These are phyloP conservation scores for Rhodosporidiobolus sp. DNA, from an alignment of 768 basidiomycete genomes.

Conservation along the genomic window DNA sequence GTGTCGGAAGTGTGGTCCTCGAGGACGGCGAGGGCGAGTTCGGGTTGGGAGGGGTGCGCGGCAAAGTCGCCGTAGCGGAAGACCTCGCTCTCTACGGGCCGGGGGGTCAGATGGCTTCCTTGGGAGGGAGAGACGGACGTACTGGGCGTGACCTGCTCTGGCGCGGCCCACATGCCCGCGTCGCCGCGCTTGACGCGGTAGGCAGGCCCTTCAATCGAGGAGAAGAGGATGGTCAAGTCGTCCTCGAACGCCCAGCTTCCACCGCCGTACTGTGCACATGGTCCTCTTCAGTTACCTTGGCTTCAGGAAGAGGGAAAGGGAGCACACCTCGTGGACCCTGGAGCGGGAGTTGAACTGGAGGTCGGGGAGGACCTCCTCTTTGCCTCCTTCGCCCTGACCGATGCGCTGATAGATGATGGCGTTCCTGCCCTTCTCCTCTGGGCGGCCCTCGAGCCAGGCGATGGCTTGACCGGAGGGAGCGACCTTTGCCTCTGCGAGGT, in stretches of 20 bases:
- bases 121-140: conserved; percentile 25
- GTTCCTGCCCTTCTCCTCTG: conserved; percentile 58
- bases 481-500: conserved; percentile 55
- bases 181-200: conserved; percentile 52
- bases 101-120: not conserved
- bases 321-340: not conserved
- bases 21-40: conserved; percentile 61
- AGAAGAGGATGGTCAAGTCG: conserved; percentile 59
- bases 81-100: conserved; percentile 52
- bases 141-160: conserved; percentile 65
- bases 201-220: conserved; percentile 56
- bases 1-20: conserved; percentile 66
- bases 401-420: conserved; percentile 57
- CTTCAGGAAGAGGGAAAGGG: not conserved
- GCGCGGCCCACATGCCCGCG: conserved; percentile 42
- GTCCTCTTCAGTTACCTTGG: not conserved
- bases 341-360: conserved; percentile 60
- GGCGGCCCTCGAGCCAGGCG: conserved; percentile 63
- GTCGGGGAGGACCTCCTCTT: conserved; percentile 57
- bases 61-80: conserved; percentile 65
- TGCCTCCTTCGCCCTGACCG: conserved; percentile 40
- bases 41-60: conserved; percentile 57
- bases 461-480: conserved; percentile 54
- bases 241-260: conserved; percentile 57
- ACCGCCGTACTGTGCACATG: conserved; percentile 68